Evolutionary conservation across 345 rosid species (phyloP).

Genomic region (Physaria fendleri): DNA sequence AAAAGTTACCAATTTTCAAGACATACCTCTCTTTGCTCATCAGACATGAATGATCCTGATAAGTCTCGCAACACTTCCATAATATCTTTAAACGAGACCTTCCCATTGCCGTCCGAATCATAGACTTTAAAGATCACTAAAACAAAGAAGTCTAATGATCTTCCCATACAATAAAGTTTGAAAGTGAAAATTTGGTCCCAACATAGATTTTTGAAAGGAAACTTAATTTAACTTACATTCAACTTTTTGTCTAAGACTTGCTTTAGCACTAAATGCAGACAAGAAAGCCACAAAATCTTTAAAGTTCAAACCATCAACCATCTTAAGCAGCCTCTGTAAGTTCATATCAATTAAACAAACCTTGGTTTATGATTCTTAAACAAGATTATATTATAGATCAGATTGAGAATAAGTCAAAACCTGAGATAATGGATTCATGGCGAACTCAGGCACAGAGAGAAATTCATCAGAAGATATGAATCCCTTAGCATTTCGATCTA

Average conservation of each 20-base stretch:
- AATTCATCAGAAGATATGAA: constrained; percentile 81
- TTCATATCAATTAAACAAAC: neutral
- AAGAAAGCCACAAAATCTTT: constrained; percentile 91
- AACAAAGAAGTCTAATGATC: neutral
- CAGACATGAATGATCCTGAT: constrained; percentile 72
- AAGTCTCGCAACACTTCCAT: constrained; percentile 75
- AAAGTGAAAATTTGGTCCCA: neutral
- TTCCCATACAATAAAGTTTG: neutral
- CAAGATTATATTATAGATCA: neutral
- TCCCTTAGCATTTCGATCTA: constrained; percentile 68
- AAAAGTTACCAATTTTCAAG: too few relatives aligned
- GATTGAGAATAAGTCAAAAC: constrained; percentile 16
- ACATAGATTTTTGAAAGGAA: neutral
- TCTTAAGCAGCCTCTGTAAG: constrained; percentile 67
- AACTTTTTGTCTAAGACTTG: constrained; percentile 55
- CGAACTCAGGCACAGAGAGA: constrained; percentile 80
- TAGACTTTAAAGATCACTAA: constrained; percentile 73
- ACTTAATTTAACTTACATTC: constrained; percentile 38
- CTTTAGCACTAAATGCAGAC: constrained; percentile 78
- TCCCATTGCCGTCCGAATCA: constrained; percentile 81
- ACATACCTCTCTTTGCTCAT: constrained; percentile 71
- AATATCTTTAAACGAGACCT: constrained; percentile 61
- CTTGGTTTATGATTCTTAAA: neutral
- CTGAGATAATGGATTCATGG: constrained; percentile 86
- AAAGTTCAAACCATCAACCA: constrained; percentile 77